Conservation (phyloP, 2,329 filamentous ascomycete genomes). For the Rhytidhysteron rufulum region DNA sequence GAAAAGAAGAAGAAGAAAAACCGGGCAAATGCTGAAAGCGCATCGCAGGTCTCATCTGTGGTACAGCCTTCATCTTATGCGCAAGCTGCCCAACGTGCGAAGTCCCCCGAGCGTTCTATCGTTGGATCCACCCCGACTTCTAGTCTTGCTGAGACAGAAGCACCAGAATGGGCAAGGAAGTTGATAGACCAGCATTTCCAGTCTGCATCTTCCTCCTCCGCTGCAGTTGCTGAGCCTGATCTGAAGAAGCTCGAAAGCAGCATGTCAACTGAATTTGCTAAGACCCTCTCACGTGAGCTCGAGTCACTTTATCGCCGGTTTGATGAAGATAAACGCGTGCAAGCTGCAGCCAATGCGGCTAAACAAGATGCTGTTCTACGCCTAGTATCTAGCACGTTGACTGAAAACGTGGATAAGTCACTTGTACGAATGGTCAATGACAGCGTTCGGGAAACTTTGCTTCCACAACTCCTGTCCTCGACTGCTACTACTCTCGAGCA, state of each 20-base stretch:
- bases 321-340: slow-evolving; percentile 65
- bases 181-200: slow-evolving; percentile 28
- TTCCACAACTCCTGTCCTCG: slow-evolving; percentile 69
- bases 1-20: slow-evolving; percentile 70
- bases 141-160: slow-evolving; percentile 19
- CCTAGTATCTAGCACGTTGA: slow-evolving; percentile 64
- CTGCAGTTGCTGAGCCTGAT: slow-evolving; percentile 31
- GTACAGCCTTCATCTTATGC: slow-evolving; percentile 37
- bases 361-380: slow-evolving; percentile 68
- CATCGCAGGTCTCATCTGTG: slow-evolving; percentile 40
- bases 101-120: slow-evolving; percentile 23
- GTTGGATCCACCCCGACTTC: slow-evolving; percentile 13
- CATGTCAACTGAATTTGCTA: slow-evolving; percentile 48
- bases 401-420: slow-evolving; percentile 70
- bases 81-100: slow-evolving; percentile 35
- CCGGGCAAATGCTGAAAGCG: slow-evolving; percentile 46
- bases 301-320: slow-evolving; percentile 57
- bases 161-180: slow-evolving; percentile 35
- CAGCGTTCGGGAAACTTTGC: slow-evolving; percentile 69
- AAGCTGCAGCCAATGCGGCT: slow-evolving; percentile 60
- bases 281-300: slow-evolving; percentile 45
- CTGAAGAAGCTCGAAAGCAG: slow-evolving; percentile 52
- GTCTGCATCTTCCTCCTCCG: slow-evolving; percentile 10
- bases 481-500: slow-evolving; percentile 67
- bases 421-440: slow-evolving; percentile 71